Base-by-base conservation (phyloP, 2,329 filamentous ascomycete species). In the Xylariomycetidae sp. region DNA sequence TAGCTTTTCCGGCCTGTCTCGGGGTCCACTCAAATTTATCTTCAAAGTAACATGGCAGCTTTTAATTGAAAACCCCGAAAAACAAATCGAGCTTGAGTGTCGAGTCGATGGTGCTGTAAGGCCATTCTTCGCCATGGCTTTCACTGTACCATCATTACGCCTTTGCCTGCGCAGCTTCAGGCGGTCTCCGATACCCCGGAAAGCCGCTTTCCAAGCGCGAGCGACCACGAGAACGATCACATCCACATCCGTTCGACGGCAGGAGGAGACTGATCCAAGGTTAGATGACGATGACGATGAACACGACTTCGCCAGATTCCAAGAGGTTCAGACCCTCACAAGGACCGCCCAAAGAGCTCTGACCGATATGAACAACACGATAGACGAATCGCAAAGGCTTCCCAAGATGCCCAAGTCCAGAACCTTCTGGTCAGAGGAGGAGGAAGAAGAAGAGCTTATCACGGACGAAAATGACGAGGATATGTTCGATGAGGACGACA, bases 401-500 rank as follows among this genome's bases (percentile, higher is more conserved):
- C 36, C 41, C 9, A 38, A 16, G 9, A 7, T 31, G 8, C 16
- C 12, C 8, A 23, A 12, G n/a, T 30, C 25, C 2, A 31, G 15
- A 12, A 22, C 36, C 1, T 53, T 58, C 38, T 58, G 53, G 54
- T 37, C 40, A n/a, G 46, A 54, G 0, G 50, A 51, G 1, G 53
- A 55, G 36, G 28, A 46, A 5, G 54, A 58, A 26, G 27, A 39
- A 5, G 54, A 57, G 13, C 16, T 54, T 15, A 25, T 58, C 11
- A 36, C 37, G 4, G 46, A 53, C 4, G 51, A 55, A 15, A 30
- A 40, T 6, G 44, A 55, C 11, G 39, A 47, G 16, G 72, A 79
- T 36, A 73, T 80, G 44, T 85, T 83, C 57, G 74, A 85, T 43
- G 83, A 88, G 45, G 85, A 94, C 54, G 88, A 95, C 57, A 85